phyloP scores from a whole-genome alignment of 768 basidiomycete genomes.

The Ramaria rubella region DNA sequence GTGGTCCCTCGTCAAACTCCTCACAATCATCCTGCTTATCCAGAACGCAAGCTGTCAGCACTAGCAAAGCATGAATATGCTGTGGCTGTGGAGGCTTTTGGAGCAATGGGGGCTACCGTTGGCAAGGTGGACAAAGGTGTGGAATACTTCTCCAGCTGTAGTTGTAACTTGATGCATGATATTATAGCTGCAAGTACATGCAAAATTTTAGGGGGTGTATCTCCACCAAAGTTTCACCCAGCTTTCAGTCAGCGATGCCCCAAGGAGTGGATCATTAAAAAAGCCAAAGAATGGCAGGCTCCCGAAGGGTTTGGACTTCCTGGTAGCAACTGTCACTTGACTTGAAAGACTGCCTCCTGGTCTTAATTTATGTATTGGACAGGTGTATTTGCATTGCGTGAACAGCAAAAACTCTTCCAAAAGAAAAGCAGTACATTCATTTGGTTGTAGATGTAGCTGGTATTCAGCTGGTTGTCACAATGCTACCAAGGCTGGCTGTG shows the following conservation, averaged over 20 bases:
- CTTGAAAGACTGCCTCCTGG: no score
- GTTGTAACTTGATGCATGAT: not conserved
- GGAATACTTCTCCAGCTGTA: not conserved
- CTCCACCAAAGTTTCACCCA: not conserved
- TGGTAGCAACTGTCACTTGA: no score
- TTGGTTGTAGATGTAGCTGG: not conserved
- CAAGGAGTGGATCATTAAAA: not conserved
- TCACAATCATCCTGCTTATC: not conserved
- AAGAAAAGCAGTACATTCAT: conserved; percentile 2
- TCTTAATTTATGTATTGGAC: not conserved
- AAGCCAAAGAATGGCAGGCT: not conserved
- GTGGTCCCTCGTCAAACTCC: not conserved
- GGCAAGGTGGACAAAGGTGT: conserved; percentile 3
- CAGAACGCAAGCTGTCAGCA: not conserved
- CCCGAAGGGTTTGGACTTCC: not conserved
- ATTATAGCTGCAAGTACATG: no score
- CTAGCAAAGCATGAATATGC: not conserved
- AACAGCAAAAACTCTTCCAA: not conserved
- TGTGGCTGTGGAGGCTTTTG: not conserved
- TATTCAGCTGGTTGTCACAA: not conserved
- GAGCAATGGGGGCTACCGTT: not conserved
- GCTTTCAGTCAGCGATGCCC: not conserved
- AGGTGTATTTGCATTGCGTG: not conserved
- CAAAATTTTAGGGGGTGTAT: no score
- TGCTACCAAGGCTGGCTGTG: not conserved